Conservation (phyloP, 345 rosid species). For the Eutrema yunnanense region DNA sequence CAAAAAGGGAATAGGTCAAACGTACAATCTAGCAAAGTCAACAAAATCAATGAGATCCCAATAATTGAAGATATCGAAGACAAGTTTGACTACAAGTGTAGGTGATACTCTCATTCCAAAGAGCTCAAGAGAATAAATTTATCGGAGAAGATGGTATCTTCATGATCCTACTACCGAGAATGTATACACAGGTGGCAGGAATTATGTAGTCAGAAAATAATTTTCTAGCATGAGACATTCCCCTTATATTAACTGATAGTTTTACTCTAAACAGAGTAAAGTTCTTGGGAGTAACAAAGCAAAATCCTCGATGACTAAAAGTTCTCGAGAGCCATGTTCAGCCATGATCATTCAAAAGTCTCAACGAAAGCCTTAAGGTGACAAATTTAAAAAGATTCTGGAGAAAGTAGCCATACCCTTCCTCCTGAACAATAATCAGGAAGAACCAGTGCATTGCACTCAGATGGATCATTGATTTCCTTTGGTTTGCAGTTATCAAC, state of each 20-base stretch:
- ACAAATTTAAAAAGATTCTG: background rate
- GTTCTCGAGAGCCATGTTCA: background rate
- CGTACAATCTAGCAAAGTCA: constrained; percentile 24
- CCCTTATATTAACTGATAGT: no score
- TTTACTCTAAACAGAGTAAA: background rate
- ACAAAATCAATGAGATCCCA: constrained; percentile 7
- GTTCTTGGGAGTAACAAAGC: background rate
- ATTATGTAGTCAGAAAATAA: no score
- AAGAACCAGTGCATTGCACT: constrained; percentile 31
- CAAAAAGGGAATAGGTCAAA: constrained; percentile 28
- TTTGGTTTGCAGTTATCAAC: background rate
- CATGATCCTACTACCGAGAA: no score
- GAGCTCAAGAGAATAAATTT: background rate
- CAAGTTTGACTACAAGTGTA: background rate
- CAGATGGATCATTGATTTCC: constrained; percentile 30
- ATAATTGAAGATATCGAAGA: background rate
- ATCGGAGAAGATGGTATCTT: background rate
- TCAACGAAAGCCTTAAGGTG: background rate
- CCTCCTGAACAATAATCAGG: constrained; percentile 22
- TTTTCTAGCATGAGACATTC: no score
- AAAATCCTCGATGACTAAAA: background rate
- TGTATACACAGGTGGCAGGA: no score
- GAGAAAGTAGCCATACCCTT: constrained; percentile 23
- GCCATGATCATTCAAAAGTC: background rate
- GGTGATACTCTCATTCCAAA: background rate